Evolutionary conservation across 2,329 filamentous ascomycete species (phyloP), one percentile per base, ranked within the genome.

Genomic region (Aspergillus udagawae): DNA sequence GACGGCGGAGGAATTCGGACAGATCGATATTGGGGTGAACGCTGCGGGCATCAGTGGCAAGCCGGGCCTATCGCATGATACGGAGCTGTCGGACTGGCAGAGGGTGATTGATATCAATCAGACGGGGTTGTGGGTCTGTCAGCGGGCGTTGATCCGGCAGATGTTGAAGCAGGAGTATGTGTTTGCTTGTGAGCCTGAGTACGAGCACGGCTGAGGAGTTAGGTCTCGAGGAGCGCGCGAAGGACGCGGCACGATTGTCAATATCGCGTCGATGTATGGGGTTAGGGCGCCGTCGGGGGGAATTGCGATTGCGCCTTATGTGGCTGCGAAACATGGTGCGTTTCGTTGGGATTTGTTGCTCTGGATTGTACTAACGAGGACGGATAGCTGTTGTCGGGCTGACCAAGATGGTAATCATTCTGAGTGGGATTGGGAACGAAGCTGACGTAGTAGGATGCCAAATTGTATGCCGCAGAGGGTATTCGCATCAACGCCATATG

Each of bases 401-500:
- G 9, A 68, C 67, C 1, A 65, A 62, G 55, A 54, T 63, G 54
- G 66, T 69, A 58, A 27, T 21, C 3, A 2, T 25, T 20, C 20
- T 4, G 20, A 23, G 28, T 9, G n/a, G 29, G 4, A 14, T 12
- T 12, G 25, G 49, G 6, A 10, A 14, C 4, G 28, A 4, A 4
- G 44, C 53, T 65, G 45, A 65, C 29, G 51, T 14, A 12, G 38
- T 28, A 68, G 65, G 67, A 68, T 29, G 82, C 79, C 6, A 77
- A 79, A 58, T 72, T 75, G 0, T 85, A 86, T 66, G 81, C 78
- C 0, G 65, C 72, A 2, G 63, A 75, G 29, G 78, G 77, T 12
- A 84, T 86, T 55, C 79, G 83, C 32, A 82, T 86, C 68, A 86
- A 86, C 65, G 82, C 82, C 2, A 79, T 86, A 4, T 85, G 83